Percentiles rank a stretch among this genome's conserved stretches.
Conservation (phyloP, 176 grass and related monocot genomes). For the Phoenix roebelenii region DNA sequence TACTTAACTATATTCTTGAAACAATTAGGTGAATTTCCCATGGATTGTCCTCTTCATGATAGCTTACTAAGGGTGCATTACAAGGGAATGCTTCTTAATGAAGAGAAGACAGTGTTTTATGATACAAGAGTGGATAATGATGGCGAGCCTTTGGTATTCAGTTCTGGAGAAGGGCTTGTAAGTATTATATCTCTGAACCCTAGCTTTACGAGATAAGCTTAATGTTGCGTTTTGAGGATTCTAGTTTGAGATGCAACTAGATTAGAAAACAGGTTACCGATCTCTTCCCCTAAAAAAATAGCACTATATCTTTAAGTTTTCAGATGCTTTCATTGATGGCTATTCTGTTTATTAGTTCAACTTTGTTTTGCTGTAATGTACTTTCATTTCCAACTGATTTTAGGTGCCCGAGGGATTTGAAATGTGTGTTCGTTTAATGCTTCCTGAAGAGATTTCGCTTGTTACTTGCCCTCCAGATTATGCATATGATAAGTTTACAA, state of each 20-base stretch:
- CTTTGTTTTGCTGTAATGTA: neutral
- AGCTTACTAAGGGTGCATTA: conserved; percentile 95
- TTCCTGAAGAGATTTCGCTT: conserved; percentile 85
- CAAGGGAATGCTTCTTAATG: conserved; percentile 76
- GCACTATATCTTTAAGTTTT: too few species aligned
- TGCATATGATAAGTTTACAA: conserved; percentile 96
- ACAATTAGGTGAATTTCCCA: conserved; percentile 88
- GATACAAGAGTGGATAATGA: conserved; percentile 78
- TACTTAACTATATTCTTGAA: neutral
- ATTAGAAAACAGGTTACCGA: too few species aligned
- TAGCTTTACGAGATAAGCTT: neutral
- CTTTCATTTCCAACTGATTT: conserved; percentile 9
- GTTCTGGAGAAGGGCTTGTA: conserved; percentile 95
- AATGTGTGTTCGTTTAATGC: conserved; percentile 97
- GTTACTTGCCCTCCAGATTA: conserved; percentile 95
- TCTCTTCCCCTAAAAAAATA: too few species aligned
- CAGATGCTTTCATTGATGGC: too few species aligned
- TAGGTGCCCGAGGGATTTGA: conserved; percentile 96
- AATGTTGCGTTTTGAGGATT: too few species aligned
- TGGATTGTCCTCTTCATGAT: conserved; percentile 99
- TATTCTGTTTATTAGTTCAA: neutral
- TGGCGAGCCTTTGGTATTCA: conserved; percentile 88
- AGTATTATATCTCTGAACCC: conserved; percentile 6
- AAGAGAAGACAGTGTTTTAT: conserved; percentile 91
- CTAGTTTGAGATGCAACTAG: too few species aligned